These are phyloP conservation scores for Ogataea corticis DNA, from an alignment of 805 yeast species.

Conservation along the genomic window DNA sequence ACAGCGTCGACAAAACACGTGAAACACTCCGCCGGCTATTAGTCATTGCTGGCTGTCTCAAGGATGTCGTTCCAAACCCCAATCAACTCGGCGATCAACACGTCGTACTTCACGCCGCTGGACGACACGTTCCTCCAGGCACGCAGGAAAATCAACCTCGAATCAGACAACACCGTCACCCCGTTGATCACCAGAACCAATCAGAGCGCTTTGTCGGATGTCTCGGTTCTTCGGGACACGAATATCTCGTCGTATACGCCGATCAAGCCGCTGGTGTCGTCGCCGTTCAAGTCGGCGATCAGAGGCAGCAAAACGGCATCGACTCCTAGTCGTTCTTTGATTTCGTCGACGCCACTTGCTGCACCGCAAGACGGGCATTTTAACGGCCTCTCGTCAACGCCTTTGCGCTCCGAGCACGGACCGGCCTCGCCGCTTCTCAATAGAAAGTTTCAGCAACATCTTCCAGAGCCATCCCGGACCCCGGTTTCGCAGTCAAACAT, in stretches of 20 bases:
- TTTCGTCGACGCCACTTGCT: slow-evolving; percentile 16
- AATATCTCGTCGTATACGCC: slow-evolving; percentile 29
- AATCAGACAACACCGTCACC: slow-evolving; percentile 1
- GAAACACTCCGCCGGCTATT: no score
- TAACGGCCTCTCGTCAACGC: slow-evolving; percentile 1
- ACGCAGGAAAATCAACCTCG: slow-evolving; percentile 18
- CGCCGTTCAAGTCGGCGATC: slow-evolving; percentile 30
- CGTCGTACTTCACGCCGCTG: slow-evolving; percentile 25
- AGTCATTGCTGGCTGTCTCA: no score
- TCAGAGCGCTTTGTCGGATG: slow-evolving; percentile 6
- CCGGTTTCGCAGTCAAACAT: slow-evolving; percentile 2
- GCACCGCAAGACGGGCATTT: not conserved
- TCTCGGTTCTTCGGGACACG: slow-evolving; percentile 9
- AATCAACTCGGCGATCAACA: slow-evolving; percentile 14
- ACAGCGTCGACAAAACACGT: no score
- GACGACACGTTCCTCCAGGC: slow-evolving; percentile 32
- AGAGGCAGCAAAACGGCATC: slow-evolving; percentile 2
- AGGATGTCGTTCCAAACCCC: slow-evolving; percentile 26
- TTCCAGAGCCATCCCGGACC: slow-evolving; percentile 8
- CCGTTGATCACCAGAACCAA: slow-evolving; percentile 7
- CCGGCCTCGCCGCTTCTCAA: slow-evolving; percentile 18
- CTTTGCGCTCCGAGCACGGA: slow-evolving; percentile 1
- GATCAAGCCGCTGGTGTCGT: slow-evolving; percentile 33
- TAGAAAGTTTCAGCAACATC: slow-evolving; percentile 18
- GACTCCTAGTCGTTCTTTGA: slow-evolving; percentile 2